Conservation (phyloP, 139 green algal genomes). For the Tetraselmis striata region DNA sequence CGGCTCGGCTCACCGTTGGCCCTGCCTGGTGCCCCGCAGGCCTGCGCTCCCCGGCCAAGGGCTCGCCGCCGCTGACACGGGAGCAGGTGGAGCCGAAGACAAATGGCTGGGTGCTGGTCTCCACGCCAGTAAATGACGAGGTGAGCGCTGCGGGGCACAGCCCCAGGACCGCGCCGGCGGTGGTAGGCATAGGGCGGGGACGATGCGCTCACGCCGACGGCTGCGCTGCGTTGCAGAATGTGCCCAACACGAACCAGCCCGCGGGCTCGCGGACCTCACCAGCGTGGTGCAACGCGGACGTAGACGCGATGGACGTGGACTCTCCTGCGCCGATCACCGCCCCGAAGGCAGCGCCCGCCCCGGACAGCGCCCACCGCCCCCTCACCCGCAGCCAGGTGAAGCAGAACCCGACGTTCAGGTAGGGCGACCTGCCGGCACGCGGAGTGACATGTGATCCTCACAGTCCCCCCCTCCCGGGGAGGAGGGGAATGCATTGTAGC, state of each 20-base stretch:
- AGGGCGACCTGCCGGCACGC: too few species aligned
- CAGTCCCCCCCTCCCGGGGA: too few species aligned
- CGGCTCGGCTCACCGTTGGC: too few species aligned
- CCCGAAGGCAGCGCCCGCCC: background rate
- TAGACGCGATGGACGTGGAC: background rate
- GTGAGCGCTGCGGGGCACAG: too few species aligned
- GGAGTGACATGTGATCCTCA: too few species aligned
- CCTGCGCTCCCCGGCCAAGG: background rate
- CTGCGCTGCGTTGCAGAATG: background rate
- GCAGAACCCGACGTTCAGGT: background rate
- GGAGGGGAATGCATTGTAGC: too few species aligned
- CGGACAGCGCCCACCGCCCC: background rate
- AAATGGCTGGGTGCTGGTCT: background rate
- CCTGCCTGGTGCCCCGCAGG: too few species aligned
- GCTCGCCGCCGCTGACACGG: background rate
- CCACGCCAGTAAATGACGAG: background rate
- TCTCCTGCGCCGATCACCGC: background rate
- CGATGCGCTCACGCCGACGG: too few species aligned
- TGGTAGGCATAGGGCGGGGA: too few species aligned
- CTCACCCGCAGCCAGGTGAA: background rate
- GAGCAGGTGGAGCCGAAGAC: background rate
- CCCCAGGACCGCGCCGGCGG: background rate
- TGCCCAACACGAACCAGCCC: background rate
- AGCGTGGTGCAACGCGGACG: background rate
- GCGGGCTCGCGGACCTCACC: background rate